Evolutionary conservation across 2,329 filamentous ascomycete species (phyloP).

Genomic region (Coniochaeta sp.): DNA sequence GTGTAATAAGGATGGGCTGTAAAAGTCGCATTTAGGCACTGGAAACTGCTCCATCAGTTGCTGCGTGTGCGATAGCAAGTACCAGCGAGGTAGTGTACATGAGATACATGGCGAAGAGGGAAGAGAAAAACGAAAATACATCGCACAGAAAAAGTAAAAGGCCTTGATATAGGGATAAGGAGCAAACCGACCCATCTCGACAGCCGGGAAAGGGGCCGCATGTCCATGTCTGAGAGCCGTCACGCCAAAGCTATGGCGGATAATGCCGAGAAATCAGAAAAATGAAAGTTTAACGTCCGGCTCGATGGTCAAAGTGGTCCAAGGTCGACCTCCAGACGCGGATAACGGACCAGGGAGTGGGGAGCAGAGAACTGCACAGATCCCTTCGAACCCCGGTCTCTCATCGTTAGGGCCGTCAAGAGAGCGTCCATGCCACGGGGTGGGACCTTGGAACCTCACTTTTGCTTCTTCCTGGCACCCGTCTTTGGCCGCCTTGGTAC

Average conservation of each 20-base stretch:
- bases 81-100: slow-evolving; percentile 4
- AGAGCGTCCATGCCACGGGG: not conserved
- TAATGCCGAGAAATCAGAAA: not conserved
- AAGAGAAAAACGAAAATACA: not conserved
- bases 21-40: slow-evolving; percentile 17
- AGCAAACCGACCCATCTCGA: not conserved
- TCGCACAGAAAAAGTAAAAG: not conserved
- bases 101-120: not conserved
- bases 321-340: slow-evolving; percentile 4
- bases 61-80: slow-evolving; percentile 13
- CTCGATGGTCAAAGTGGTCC: slow-evolving; percentile 10
- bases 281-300: slow-evolving; percentile 3
- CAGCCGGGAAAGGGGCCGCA: not conserved
- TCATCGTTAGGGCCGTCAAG: not conserved
- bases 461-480: slow-evolving; percentile 7
- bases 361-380: slow-evolving; percentile 6
- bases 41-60: slow-evolving; percentile 14
- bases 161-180: not conserved
- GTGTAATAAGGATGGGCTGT: slow-evolving; percentile 8
- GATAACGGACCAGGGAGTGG: not conserved
- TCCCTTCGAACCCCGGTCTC: slow-evolving; percentile 4
- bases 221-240: slow-evolving; percentile 1
- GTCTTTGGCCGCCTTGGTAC: slow-evolving; percentile 8
- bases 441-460: not conserved
- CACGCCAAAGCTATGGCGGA: not conserved